Evolutionary conservation across 2,329 filamentous ascomycete genomes (phyloP).

Genomic region (Capronia americana): DNA sequence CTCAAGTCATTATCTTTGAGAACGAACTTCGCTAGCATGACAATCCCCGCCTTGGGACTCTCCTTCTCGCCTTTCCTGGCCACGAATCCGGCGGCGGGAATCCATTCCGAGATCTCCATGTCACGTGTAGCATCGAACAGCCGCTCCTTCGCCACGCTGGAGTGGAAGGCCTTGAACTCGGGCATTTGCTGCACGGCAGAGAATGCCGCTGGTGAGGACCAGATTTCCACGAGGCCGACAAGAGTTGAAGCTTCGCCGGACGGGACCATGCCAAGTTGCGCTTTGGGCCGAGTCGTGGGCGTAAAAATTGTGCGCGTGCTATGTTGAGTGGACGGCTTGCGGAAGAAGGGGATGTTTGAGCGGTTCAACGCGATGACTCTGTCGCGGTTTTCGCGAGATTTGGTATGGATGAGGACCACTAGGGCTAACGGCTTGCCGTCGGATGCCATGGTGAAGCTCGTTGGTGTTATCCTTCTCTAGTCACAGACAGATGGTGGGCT

Average conservation of each 20-base stretch:
- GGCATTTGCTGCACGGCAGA: slow-evolving; percentile 10
- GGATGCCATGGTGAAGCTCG: slow-evolving; percentile 15
- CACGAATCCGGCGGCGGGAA: slow-evolving; percentile 35
- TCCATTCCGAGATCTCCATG: slow-evolving; percentile 33
- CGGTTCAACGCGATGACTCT: slow-evolving; percentile 16
- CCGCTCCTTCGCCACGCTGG: slow-evolving; percentile 23
- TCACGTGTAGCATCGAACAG: slow-evolving; percentile 24
- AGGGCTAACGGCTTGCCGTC: slow-evolving; percentile 21
- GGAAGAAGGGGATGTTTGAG: slow-evolving; percentile 14
- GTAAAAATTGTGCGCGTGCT: slow-evolving; percentile 86
- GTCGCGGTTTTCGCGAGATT: slow-evolving; percentile 16
- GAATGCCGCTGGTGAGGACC: slow-evolving; percentile 21
- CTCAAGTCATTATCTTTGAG: slow-evolving; percentile 27
- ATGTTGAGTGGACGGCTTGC: slow-evolving; percentile 14
- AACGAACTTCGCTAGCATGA: slow-evolving; percentile 38
- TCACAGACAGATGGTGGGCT: background rate
- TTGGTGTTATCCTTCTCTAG: background rate
- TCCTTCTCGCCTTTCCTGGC: slow-evolving; percentile 31
- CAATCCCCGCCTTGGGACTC: slow-evolving; percentile 29
- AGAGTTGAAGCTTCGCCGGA: slow-evolving; percentile 16
- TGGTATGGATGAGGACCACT: slow-evolving; percentile 20
- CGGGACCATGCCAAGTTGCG: slow-evolving; percentile 91
- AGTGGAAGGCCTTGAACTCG: slow-evolving; percentile 24
- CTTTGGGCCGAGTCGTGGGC: slow-evolving; percentile 91
- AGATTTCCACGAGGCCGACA: slow-evolving; percentile 33